phyloP scores from a whole-genome alignment of 164 flowering plant species.

The Magnolia sinica region DNA sequence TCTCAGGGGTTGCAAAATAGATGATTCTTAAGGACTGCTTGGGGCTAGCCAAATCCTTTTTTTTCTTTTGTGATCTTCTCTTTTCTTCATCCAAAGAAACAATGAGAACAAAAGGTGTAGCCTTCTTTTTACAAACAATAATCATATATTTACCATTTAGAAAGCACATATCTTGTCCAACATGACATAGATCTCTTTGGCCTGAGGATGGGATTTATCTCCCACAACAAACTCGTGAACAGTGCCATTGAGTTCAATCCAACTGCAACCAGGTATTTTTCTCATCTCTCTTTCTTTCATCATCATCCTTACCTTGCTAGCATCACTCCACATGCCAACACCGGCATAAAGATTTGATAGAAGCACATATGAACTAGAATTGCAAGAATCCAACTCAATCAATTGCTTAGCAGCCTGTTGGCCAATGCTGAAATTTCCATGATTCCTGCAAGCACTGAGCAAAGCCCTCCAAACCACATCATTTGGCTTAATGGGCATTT shows the following conservation, averaged over 20 bases:
- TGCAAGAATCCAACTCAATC: conserved; percentile 29
- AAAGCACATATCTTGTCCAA: conserved; percentile 17
- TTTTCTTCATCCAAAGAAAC: not conserved
- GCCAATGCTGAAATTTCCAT: conserved; percentile 14
- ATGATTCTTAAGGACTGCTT: not conserved
- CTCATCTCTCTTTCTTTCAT: conserved; percentile 45
- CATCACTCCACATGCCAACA: conserved; percentile 53
- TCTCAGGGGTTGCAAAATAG: not conserved
- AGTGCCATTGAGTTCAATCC: conserved; percentile 58
- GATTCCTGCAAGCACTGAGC: conserved; percentile 44
- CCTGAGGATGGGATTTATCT: conserved; percentile 45
- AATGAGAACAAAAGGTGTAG: not conserved
- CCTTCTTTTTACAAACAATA: not conserved
- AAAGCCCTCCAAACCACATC: conserved; percentile 61
- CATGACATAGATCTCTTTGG: conserved; percentile 37
- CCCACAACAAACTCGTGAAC: conserved; percentile 60
- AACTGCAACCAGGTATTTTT: conserved; percentile 69
- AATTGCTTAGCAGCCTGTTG: conserved; percentile 36
- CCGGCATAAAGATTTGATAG: conserved; percentile 60
- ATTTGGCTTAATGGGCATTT: conserved; percentile 70
- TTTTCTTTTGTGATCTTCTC: not conserved
- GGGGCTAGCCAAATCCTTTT: not conserved
- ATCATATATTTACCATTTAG: not conserved
- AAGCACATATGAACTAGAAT: conserved; percentile 53
- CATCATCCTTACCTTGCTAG: conserved; percentile 32